phyloP scores from a whole-genome alignment of 2,329 filamentous ascomycete species.

The Onygena corvina region DNA sequence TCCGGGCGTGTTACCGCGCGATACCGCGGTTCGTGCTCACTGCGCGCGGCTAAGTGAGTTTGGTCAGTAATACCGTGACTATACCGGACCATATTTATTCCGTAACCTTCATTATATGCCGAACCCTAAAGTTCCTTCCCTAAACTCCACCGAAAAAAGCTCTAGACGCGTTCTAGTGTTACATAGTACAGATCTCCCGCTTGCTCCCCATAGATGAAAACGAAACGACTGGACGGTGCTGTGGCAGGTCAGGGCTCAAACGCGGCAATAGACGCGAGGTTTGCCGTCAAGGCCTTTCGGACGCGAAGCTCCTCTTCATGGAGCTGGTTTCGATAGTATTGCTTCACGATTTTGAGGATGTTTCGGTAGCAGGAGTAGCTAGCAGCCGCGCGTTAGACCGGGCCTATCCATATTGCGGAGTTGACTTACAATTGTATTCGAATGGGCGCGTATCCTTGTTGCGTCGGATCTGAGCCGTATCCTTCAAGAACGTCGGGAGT shows the following conservation, averaged over 20 bases:
- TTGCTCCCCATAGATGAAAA: not conserved
- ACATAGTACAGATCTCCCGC: not conserved
- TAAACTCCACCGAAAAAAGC: not conserved
- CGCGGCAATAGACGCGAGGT: conserved; percentile 23
- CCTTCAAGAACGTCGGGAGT: conserved; percentile 28
- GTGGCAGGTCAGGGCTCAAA: conserved; percentile 14
- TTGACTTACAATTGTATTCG: conserved; percentile 26
- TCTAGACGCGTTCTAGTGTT: not conserved
- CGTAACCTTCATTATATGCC: not conserved
- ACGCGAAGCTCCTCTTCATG: conserved; percentile 28
- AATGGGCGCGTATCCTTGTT: conserved; percentile 20
- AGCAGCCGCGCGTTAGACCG: not conserved
- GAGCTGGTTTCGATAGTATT: conserved; percentile 30
- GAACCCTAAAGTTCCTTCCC: not conserved
- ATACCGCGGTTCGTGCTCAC: too few relatives aligned
- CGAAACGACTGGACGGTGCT: not conserved
- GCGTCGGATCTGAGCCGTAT: conserved; percentile 22
- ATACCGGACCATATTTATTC: not conserved
- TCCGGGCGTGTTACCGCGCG: too few relatives aligned
- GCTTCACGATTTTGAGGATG: conserved; percentile 27
- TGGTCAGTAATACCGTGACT: too few relatives aligned
- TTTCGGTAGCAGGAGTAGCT: conserved; percentile 33
- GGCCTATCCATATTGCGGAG: conserved; percentile 10
- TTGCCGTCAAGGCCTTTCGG: conserved; percentile 26
- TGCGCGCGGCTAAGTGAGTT: too few relatives aligned